phyloP scores from a whole-genome alignment of 2,329 filamentous ascomycete genomes.

The Fusarium neocosmosporiellum region DNA sequence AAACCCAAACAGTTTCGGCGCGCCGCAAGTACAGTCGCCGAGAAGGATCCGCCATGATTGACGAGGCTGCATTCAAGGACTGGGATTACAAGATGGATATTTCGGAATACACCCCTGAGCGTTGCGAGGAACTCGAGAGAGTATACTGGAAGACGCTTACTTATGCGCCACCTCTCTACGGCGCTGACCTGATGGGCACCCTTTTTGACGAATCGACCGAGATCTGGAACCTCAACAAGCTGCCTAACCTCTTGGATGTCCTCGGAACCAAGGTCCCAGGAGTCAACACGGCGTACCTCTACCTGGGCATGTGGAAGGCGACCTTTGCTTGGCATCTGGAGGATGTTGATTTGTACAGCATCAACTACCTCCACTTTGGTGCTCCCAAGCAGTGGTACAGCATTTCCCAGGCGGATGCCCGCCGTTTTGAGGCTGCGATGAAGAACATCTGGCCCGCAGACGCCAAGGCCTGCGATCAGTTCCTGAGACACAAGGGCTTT shows the following conservation, averaged over 20 bases:
- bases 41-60: constrained; percentile 81
- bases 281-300: constrained; percentile 97
- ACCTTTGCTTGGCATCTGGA: constrained; percentile 99
- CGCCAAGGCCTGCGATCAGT: constrained; percentile 95
- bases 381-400: constrained; percentile 99
- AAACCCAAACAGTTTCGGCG: constrained; percentile 82
- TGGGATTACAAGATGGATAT: constrained; percentile 92
- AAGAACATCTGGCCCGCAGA: constrained; percentile 94
- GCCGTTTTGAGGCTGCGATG: constrained; percentile 95
- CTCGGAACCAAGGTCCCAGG: constrained; percentile 95
- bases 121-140: constrained; percentile 93
- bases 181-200: constrained; percentile 95
- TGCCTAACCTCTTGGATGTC: constrained; percentile 93
- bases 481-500: constrained; percentile 97
- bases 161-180: constrained; percentile 94
- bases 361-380: constrained; percentile 99
- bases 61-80: constrained; percentile 89
- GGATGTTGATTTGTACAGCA: constrained; percentile 98
- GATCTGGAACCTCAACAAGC: constrained; percentile 92
- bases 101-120: constrained; percentile 88
- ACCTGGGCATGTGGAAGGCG: constrained; percentile 99
- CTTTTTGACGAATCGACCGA: constrained; percentile 89
- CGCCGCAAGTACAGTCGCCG: constrained; percentile 87
- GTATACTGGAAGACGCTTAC: constrained; percentile 98
- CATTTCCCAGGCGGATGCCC: constrained; percentile 94